These are phyloP conservation scores for Erodium maritimum DNA, from an alignment of 345 rosid species.

Conservation along the genomic window DNA sequence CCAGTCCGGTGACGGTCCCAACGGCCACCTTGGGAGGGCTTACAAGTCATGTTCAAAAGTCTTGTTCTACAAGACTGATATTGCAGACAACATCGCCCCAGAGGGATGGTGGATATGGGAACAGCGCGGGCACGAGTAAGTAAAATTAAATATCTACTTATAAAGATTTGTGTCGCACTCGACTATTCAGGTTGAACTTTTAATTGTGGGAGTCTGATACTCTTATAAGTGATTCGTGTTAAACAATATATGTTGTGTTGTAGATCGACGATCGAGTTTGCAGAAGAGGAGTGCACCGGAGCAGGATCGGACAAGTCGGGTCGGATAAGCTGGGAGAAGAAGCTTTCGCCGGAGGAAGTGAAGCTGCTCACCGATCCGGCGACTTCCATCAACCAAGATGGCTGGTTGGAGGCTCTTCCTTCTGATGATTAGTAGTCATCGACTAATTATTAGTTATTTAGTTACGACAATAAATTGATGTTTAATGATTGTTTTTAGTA, in stretches of 20 bases:
- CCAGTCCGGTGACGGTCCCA: conserved; percentile 16
- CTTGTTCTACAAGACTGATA: conserved; percentile 22
- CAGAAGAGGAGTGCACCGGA: conserved; percentile 14
- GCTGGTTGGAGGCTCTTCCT: no score
- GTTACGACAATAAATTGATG: no score
- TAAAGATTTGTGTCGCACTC: no score
- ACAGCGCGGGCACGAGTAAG: conserved; percentile 30
- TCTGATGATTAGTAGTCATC: no score
- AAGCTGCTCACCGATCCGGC: background rate
- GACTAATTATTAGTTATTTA: no score
- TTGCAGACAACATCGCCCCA: conserved; percentile 11
- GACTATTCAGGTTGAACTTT: no score
- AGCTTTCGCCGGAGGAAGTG: background rate
- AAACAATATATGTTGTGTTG: no score
- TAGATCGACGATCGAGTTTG: background rate
- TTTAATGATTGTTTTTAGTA: no score
- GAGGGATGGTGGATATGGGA: conserved; percentile 44
- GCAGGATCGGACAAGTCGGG: conserved; percentile 14
- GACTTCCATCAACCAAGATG: conserved; percentile 10
- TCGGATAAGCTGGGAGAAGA: conserved; percentile 19
- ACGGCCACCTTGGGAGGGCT: conserved; percentile 42
- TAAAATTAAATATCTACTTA: no score
- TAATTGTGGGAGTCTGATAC: background rate
- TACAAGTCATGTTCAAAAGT: conserved; percentile 52
- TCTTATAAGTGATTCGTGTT: no score